phyloP scores from a whole-genome alignment of 2,329 filamentous ascomycete genomes.

The Alternaria triticimaculans region DNA sequence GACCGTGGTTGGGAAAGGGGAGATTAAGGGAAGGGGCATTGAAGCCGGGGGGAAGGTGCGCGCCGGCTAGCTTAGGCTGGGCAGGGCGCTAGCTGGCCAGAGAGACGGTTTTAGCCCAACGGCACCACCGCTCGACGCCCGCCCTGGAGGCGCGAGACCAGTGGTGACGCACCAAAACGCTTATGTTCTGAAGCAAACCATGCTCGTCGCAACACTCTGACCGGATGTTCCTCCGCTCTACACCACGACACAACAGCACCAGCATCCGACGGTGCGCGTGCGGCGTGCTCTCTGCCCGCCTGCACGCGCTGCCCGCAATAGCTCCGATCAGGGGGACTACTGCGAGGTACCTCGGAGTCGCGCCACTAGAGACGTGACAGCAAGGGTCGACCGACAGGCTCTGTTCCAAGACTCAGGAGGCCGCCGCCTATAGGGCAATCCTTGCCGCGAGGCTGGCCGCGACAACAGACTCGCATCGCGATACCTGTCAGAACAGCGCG shows the following conservation, averaged over 20 bases:
- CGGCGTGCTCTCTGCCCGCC: background rate
- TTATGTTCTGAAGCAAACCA: slow-evolving; percentile 19
- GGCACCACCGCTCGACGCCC: slow-evolving; percentile 27
- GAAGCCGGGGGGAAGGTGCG: slow-evolving; percentile 38
- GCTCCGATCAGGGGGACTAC: slow-evolving; percentile 16
- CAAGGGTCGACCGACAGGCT: slow-evolving; percentile 6
- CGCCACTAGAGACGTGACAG: slow-evolving; percentile 19
- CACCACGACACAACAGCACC: background rate
- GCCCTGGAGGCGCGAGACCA: slow-evolving; percentile 14
- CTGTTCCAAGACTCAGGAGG: slow-evolving; percentile 24
- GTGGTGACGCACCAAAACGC: slow-evolving; percentile 24
- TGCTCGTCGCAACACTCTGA: slow-evolving; percentile 16
- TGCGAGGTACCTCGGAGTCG: slow-evolving; percentile 6
- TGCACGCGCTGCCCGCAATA: slow-evolving; percentile 6
- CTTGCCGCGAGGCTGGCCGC: slow-evolving; percentile 29
- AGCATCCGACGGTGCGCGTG: background rate
- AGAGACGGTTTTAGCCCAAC: slow-evolving; percentile 18
- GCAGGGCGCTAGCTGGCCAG: slow-evolving; percentile 11
- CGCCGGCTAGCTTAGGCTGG: slow-evolving; percentile 18
- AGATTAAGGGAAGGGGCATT: slow-evolving; percentile 43
- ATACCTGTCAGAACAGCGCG: slow-evolving; percentile 33
- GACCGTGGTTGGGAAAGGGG: slow-evolving; percentile 42
- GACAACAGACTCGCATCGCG: slow-evolving; percentile 11
- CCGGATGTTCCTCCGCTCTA: slow-evolving; percentile 7
- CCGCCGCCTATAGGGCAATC: slow-evolving; percentile 26